Conservation (phyloP, 176 grass and related monocot species). For the Zea luxurians region DNA sequence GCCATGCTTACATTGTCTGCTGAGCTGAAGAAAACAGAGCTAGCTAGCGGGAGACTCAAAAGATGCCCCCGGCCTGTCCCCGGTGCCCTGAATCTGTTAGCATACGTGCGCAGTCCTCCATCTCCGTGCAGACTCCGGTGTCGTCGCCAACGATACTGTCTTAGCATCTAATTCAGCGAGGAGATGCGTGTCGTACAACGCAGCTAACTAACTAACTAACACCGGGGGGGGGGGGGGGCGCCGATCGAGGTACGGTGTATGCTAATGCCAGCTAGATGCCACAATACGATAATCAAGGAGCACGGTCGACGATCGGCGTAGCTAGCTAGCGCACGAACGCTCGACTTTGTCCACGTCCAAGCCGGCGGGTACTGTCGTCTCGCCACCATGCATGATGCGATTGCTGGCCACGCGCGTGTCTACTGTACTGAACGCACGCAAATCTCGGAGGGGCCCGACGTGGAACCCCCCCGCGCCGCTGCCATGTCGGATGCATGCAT, state of each 20-base stretch:
- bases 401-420: neutral
- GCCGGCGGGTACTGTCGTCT: neutral
- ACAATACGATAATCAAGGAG: slow-evolving; percentile 23
- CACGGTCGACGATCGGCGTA: neutral
- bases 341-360: neutral
- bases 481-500: slow-evolving; percentile 23
- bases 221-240: neutral
- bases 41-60: slow-evolving; percentile 23
- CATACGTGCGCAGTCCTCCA: neutral
- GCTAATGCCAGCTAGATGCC: neutral
- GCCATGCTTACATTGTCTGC: neutral
- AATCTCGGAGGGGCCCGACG: slow-evolving; percentile 24
- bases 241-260: neutral
- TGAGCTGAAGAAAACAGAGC: neutral
- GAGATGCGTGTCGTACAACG: neutral
- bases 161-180: neutral
- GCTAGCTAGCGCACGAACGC: neutral
- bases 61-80: slow-evolving; percentile 52
- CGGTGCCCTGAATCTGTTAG: slow-evolving; percentile 6
- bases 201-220: neutral
- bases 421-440: slow-evolving; percentile 32
- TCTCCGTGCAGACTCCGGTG: neutral
- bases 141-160: neutral
- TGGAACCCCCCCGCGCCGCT: slow-evolving; percentile 35
- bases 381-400: neutral